Base-by-base conservation (phyloP, 257 asterid species). In the Penstemon barbatus region DNA sequence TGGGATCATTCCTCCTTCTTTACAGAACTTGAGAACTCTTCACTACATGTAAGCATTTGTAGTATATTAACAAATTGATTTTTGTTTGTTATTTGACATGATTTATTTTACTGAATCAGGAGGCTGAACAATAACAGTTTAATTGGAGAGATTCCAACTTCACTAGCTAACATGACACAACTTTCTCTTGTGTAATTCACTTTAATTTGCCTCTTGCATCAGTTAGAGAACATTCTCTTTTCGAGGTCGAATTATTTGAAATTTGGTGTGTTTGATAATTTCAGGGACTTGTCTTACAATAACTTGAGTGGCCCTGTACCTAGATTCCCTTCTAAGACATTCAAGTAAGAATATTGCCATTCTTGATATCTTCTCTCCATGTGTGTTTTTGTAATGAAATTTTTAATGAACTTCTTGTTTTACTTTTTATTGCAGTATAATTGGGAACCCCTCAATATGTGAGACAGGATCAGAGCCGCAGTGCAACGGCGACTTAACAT, bases 261-360 rank as follows among this genome's bases (percentile, higher is more conserved):
- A 50, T 46, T 37, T 73, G 54, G 3, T 44, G 66, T 70, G 45
- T 8, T 67, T 55, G 39, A 10, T 68, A 12, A 51, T 73, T 60
- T 65, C 79, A 94, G 99, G 86, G 99, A 94, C 77, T 81, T 94
- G 76, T 94, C 99, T 67, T 91, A 83, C 84, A 94, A 94, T 82
- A 91, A 91, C 81, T 87, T 94, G 89, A 86, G 87, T 46, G 98
- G 99, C 46, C 91, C 97, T 37, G 82, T 91, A 7, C 97, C 97
- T 63, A 74, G 71, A 52, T 80, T 89, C 66, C 95, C 95, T 82
- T 77, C 85, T 61, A 94, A 94, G 85, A 84, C 84, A 40, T 82
- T 91, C 88, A 87, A 89, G 99, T 91, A 82, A 86, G 85, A 75
- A 19, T 38, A 58, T 15, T 57, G 44, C 63, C 19, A 18, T 25